Conservation (phyloP, 2,329 filamentous ascomycete genomes). For the Westerdykella sp. region DNA sequence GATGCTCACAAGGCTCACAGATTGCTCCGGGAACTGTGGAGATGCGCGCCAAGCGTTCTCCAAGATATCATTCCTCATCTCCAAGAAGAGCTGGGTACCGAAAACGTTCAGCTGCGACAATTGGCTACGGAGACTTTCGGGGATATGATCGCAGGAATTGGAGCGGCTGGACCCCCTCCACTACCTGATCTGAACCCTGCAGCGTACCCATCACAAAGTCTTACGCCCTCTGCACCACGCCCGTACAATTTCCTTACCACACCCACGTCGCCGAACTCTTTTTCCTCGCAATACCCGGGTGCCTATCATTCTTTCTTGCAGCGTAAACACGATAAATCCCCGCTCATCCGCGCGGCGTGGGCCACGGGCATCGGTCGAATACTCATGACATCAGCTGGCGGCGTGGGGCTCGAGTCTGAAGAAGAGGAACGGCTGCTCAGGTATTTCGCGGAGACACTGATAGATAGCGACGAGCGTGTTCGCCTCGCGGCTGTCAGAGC, state of each 20-base stretch:
- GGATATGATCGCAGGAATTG: conserved; percentile 90
- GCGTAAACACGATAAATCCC: conserved; percentile 78
- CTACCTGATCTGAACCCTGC: conserved; percentile 68
- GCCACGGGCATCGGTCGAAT: conserved; percentile 78
- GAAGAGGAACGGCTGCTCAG: conserved; percentile 73
- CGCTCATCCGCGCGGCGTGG: conserved; percentile 79
- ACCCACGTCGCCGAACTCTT: conserved; percentile 81
- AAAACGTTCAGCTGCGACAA: conserved; percentile 78
- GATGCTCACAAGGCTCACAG: conserved; percentile 86
- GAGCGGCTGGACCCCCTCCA: conserved; percentile 78
- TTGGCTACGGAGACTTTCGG: conserved; percentile 91
- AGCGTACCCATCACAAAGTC: conserved; percentile 71
- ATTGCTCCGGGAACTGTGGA: conserved; percentile 87
- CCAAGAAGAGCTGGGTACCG: conserved; percentile 83
- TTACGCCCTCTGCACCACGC: conserved; percentile 36
- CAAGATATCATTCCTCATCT: conserved; percentile 91
- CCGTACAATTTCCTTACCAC: conserved; percentile 62
- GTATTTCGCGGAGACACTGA: conserved; percentile 71
- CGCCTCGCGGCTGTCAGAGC: conserved; percentile 82
- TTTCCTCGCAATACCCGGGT: conserved; percentile 70
- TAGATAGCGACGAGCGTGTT: conserved; percentile 86
- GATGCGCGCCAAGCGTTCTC: conserved; percentile 79
- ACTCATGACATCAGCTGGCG: conserved; percentile 82
- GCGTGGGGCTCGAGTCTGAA: conserved; percentile 75
- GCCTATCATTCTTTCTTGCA: conserved; percentile 82